These are phyloP conservation scores for Hemisphaericaspora xylanilytica DNA, from an alignment of 1,139 yeast species.

Conservation along the genomic window DNA sequence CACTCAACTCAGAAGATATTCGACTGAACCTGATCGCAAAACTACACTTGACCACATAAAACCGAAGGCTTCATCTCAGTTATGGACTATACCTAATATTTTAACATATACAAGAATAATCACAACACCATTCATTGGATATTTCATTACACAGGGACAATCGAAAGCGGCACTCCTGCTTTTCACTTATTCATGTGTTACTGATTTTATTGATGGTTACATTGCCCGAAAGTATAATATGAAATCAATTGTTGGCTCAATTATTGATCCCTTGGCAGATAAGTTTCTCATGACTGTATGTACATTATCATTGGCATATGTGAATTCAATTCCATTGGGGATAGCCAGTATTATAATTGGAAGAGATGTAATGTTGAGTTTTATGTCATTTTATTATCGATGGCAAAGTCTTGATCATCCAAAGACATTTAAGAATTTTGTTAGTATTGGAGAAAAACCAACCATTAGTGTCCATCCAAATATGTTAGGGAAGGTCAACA, in stretches of 20 bases:
- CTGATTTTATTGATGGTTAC: conserved; percentile 89
- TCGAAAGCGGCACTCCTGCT: conserved; percentile 63
- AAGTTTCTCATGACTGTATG: conserved; percentile 85
- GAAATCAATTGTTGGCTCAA: conserved; percentile 83
- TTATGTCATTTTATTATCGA: conserved; percentile 74
- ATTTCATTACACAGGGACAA: conserved; percentile 62
- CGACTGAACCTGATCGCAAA: conserved; percentile 2
- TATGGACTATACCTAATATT: conserved; percentile 72
- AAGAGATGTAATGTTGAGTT: conserved; percentile 71
- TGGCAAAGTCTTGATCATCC: conserved; percentile 75
- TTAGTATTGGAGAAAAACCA: conserved; percentile 53
- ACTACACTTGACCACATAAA: not conserved
- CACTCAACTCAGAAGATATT: conserved; percentile 5
- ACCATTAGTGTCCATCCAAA: conserved; percentile 91
- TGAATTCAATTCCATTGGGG: conserved; percentile 63
- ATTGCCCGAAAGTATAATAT: conserved; percentile 79
- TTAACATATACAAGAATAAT: conserved; percentile 76
- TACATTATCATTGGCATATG: conserved; percentile 70
- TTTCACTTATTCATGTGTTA: conserved; percentile 80
- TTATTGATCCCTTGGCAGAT: conserved; percentile 95
- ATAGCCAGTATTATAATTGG: conserved; percentile 79
- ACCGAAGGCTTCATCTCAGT: conserved; percentile 3
- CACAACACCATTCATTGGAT: conserved; percentile 83
- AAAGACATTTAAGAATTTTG: conserved; percentile 64
- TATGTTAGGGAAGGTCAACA: conserved; percentile 81